A percentile compares a stretch with the other conserved stretches of the same genome.
phyloP scores from a whole-genome alignment of 208 protist species.

The Polymyxa betae region DNA sequence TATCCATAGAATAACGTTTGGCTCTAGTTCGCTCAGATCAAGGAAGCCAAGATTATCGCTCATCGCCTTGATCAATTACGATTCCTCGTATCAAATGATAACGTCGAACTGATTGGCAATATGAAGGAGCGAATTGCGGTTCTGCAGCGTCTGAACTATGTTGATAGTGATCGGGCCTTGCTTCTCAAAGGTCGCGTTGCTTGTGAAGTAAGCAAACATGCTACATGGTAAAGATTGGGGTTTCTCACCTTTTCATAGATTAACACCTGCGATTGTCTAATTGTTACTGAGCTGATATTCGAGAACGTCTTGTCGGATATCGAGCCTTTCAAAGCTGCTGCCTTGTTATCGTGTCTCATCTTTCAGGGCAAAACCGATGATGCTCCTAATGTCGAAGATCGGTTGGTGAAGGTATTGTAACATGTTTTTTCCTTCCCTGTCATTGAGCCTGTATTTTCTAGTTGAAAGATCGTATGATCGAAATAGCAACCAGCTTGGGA shows the following conservation, averaged over 20 bases:
- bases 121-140: constrained; percentile 39
- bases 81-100: not conserved
- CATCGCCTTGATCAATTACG: not conserved
- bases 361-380: constrained; percentile 56
- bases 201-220: constrained; percentile 8
- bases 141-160: constrained; percentile 36
- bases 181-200: constrained; percentile 62
- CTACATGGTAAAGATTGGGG: not conserved
- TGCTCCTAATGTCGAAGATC: not conserved
- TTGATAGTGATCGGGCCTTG: not conserved
- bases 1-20: not conserved
- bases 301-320: constrained; percentile 20
- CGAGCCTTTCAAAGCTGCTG: constrained; percentile 33
- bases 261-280: constrained; percentile 60
- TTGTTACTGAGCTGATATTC: constrained; percentile 62
- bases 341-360: constrained; percentile 51
- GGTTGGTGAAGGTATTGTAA: not conserved
- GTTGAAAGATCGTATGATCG: not conserved
- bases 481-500: constrained; percentile 26
- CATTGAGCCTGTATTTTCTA: not conserved
- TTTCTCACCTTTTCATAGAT: not conserved
- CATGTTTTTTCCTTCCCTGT: not conserved
- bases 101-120: constrained; percentile 40
- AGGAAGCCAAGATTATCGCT: not conserved
- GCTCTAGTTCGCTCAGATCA: constrained; percentile 22